Base-by-base conservation (phyloP, 441 rosid genomes). In the Syzygium malaccense region DNA sequence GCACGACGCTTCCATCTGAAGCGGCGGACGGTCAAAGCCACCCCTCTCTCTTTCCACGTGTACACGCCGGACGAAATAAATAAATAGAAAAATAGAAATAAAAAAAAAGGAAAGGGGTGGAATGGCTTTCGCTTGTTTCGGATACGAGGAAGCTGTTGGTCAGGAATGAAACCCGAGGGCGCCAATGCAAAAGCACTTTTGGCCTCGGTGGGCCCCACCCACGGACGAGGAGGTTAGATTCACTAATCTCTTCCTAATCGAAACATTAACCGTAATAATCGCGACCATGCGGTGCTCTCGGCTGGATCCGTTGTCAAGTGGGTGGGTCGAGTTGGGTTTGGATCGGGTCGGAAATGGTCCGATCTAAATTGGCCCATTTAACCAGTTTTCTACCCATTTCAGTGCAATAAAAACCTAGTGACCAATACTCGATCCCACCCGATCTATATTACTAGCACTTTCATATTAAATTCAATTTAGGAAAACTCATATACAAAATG, bases 91-190 rank as follows among this genome's bases (percentile, higher is more conserved):
- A 1, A 10, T 2, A 0, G 14, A 6, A 37, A 20, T 33, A 71
- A 2, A 18, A 10, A 33, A 17, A 1, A 18, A 5, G 9, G 2
- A 64, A 87, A 28, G 83, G 57, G 41, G n/a, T n/a, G n/a, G 20
- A 56, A 8, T 23, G 83, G 86, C 64, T 90, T 88, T 90, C 25
- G 79, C 88, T 87, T 86, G 56, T 89, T 41, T 87, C 75, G 19
- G 80, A 88, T 71, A 86, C 91, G 90, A 89, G 91, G 90, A 87
- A 85, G 56, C 41, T 91, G 93, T 56, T 91, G 83, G 25, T 62
- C 55, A 28, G 85, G 86, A 88, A 56, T 87, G 88, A 45, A 93
- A 89, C 91, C 88, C 93, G 55, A 91, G 90, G 87, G 48, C 88
- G 56, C 85, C 55, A 88, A 7, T 88, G 58, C 49, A 71, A 6